Percentiles rank a stretch among this genome's conserved stretches.
Conservation (phyloP, 2,329 filamentous ascomycete genomes). For the Penicillium expansum region DNA sequence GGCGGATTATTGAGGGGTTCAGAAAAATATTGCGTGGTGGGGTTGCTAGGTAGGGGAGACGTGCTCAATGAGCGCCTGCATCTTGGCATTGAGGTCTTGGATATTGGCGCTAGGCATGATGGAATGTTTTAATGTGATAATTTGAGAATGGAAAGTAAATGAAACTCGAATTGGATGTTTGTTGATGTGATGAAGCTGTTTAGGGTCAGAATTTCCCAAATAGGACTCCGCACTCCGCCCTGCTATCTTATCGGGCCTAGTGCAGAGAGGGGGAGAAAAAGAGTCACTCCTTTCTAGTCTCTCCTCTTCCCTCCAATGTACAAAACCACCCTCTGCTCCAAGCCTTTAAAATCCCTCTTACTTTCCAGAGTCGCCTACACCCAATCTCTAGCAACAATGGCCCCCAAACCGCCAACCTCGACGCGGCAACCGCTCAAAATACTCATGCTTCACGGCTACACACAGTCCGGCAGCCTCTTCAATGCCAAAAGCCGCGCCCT, state of each 20-base stretch:
- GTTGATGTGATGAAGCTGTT: slow-evolving; percentile 17
- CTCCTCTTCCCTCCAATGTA: neutral
- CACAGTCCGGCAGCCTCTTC: slow-evolving; percentile 84
- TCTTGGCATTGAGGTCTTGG: slow-evolving; percentile 20
- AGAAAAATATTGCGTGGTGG: neutral
- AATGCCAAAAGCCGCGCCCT: slow-evolving; percentile 83
- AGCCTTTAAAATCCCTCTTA: neutral
- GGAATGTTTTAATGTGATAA: neutral
- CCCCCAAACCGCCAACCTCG: slow-evolving; percentile 12
- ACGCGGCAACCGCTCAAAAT: slow-evolving; percentile 54
- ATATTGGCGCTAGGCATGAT: slow-evolving; percentile 20
- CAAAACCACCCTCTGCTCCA: neutral
- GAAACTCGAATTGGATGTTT: slow-evolving; percentile 1
- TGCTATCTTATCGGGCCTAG: neutral
- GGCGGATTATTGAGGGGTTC: neutral
- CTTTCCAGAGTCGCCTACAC: slow-evolving; percentile 1
- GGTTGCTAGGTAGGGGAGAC: slow-evolving; percentile 4
- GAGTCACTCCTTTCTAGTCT: neutral
- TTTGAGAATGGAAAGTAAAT: neutral
- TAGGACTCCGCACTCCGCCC: neutral
- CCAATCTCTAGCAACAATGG: slow-evolving; percentile 15
- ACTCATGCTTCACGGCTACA: slow-evolving; percentile 83
- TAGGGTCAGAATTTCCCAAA: neutral
- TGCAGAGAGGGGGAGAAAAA: neutral
- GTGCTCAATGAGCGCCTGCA: slow-evolving; percentile 29